phyloP scores from a whole-genome alignment of 208 protist species.

The Leishmania mexicana region DNA sequence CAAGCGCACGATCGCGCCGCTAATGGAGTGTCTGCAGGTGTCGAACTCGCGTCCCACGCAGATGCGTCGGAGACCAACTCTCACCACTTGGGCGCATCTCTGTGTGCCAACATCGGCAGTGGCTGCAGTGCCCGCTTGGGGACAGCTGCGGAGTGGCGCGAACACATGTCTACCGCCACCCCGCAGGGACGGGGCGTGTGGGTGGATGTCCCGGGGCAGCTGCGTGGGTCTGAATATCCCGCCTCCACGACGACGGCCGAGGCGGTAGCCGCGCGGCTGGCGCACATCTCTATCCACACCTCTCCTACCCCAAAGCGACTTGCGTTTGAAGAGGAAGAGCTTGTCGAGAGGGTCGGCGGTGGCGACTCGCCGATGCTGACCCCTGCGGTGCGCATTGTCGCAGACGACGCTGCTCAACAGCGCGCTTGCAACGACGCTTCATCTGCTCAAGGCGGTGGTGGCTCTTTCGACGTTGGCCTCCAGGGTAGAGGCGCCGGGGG shows the following conservation, averaged over 20 bases:
- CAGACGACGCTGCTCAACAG: not conserved
- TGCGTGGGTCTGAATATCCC: not conserved
- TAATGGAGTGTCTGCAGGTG: not conserved
- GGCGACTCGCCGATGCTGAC: not conserved
- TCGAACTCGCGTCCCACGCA: too few relatives aligned
- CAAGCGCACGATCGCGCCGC: not conserved
- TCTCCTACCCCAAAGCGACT: constrained; percentile 76
- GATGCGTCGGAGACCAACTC: not conserved
- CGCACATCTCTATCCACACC: constrained; percentile 36
- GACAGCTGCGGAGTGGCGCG: not conserved
- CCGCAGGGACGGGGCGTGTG: constrained; percentile 8
- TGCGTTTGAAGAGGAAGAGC: constrained; percentile 50
- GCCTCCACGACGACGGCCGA: constrained; percentile 1
- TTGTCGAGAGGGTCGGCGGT: not conserved
- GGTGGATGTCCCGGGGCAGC: not conserved
- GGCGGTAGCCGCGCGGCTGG: constrained; percentile 28
- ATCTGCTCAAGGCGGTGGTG: not conserved
- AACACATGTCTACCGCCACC: not conserved
- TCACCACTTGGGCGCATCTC: not conserved
- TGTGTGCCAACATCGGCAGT: not conserved
- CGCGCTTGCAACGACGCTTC: not conserved
- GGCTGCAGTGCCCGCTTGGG: not conserved
- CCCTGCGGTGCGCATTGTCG: not conserved
- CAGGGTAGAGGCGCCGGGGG: not conserved
- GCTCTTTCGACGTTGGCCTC: not conserved